Conservation (phyloP, 2,329 filamentous ascomycete species). For the Cercospora berteroae region DNA sequence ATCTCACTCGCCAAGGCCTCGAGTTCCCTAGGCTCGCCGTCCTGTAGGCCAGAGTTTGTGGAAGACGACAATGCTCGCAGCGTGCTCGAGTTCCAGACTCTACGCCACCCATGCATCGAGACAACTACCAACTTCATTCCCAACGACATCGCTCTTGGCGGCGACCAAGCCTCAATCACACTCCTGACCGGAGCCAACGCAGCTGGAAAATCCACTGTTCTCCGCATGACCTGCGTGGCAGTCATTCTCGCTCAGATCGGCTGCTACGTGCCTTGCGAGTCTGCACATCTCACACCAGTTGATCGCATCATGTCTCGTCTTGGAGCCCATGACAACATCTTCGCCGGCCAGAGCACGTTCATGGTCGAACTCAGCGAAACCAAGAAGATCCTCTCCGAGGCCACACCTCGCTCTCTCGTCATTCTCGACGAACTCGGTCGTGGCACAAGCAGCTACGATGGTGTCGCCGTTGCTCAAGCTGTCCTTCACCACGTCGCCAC, state of each 20-base stretch:
- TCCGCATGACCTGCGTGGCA: conserved; percentile 94
- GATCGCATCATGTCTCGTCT: conserved; percentile 99
- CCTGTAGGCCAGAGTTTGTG: conserved; percentile 84
- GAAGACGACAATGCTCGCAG: conserved; percentile 70
- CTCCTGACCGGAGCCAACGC: conserved; percentile 94
- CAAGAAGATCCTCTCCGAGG: conserved; percentile 94
- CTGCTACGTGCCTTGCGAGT: conserved; percentile 81
- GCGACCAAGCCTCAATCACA: conserved; percentile 76
- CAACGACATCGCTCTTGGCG: conserved; percentile 86
- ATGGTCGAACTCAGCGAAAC: conserved; percentile 97
- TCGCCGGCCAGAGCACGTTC: conserved; percentile 95
- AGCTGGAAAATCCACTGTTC: conserved; percentile 92
- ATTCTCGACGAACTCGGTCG: conserved; percentile 96
- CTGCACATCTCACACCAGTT: conserved; percentile 80
- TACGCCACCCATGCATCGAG: conserved; percentile 93
- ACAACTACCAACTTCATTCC: conserved; percentile 92
- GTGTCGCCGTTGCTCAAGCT: conserved; percentile 92
- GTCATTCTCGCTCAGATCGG: conserved; percentile 98
- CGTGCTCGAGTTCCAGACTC: conserved; percentile 84
- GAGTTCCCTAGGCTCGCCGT: conserved; percentile 75
- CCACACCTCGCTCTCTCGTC: conserved; percentile 87
- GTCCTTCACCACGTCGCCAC: conserved; percentile 95
- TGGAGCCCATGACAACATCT: conserved; percentile 98
- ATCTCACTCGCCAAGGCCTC: conserved; percentile 92
- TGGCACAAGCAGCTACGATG: conserved; percentile 92